Base-by-base conservation (phyloP, 1,284 basidiomycete genomes). In the Papiliotrema fonsecae region DNA sequence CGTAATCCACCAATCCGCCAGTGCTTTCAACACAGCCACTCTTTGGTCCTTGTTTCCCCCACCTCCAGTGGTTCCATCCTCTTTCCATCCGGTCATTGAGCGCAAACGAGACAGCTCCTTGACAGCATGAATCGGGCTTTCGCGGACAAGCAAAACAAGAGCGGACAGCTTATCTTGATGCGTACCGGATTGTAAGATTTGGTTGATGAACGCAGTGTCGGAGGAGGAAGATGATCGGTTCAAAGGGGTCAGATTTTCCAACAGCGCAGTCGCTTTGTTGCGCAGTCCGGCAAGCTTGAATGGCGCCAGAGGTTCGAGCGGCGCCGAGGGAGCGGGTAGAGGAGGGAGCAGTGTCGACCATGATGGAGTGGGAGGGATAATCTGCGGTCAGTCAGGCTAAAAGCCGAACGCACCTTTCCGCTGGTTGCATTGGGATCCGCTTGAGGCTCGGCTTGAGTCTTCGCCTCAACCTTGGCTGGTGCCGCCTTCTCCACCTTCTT, bases 1-100 rank as follows among this genome's bases (percentile, higher is more conserved):
- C 18, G 89, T 90, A 27, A 87, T 82, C 86, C 93, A 94, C 94
- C 94, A 97, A 79, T 98, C 94, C 26, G 89, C 85, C 45, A 98
- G 79, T 46, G 91, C 93, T 35, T 93, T 78, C 43, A 94, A 75
- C 0, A 93, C 91, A 55, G 93, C 90, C 49, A 96, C 72, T 55
- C 88, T 84, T 75, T 97, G 92, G 47, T 94, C 92, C 27, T 94
- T 79, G 36, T 70, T 71, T 10, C 66, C 64, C 0, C 87, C 88
- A 9, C 74, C 74, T 6, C 59, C 61, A 14, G 57, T 61, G 4
- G 59, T 56, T 2, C 65, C 68, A 32, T 69, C 70, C 44, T 74
- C 73, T 43, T 69, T 92, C 68, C 90, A 91, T 64, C 87, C 85
- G 0, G 86, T 83, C 86, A 96, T 87, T 1, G 69, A 73, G 58